Base-by-base conservation (phyloP, 176 grass and related monocot genomes). In the Aegilops longissima region DNA sequence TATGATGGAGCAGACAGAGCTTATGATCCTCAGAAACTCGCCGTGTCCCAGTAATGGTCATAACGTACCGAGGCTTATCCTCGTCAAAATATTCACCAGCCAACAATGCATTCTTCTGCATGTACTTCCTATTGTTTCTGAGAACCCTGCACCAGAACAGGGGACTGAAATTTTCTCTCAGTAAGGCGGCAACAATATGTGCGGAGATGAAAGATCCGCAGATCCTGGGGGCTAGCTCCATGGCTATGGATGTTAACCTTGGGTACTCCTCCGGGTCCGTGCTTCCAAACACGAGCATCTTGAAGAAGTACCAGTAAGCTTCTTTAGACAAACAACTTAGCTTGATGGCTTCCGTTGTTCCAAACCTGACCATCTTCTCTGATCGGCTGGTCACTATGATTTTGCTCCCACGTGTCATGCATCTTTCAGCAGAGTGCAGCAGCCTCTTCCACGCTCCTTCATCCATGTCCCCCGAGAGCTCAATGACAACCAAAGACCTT, bases 221-320 rank as follows among this genome's bases (percentile, higher is more conserved):
- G 23, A 85, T 23, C 81, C 21, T 3, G 1, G 5, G 8, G 0
- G 85, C 80, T 12, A 91, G 1, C 85, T 84, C 52, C 24, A 44
- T n/a, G 17, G 80, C 80, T 4, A 91, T n/a, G 18, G 80, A 66
- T 39, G 21, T 38, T 25, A 89, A 3, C 75, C 76, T 62, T 1
- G 67, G 35, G 12, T 77, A 45, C 8, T 88, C 58, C 21, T 9
- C 34, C 0, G 76, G 58, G 8, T 88, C 86, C 3, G 61, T 24
- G 11, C 59, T 69, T 8, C 89, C 81, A 29, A 91, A 91, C 16
- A 56, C 75, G 0, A 45, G 3, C 16, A 25, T 61, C 44, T 21
- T 76, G 27, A 85, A 88, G 12, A 76, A 62, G 1, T 77, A 88
- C 73, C 79, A 78, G 24, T 76, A 80, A 6, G 85, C 85, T 11